Evolutionary conservation across 495 filamentous ascomycete species (phyloP).

Genomic region (Xylaria longipes): DNA sequence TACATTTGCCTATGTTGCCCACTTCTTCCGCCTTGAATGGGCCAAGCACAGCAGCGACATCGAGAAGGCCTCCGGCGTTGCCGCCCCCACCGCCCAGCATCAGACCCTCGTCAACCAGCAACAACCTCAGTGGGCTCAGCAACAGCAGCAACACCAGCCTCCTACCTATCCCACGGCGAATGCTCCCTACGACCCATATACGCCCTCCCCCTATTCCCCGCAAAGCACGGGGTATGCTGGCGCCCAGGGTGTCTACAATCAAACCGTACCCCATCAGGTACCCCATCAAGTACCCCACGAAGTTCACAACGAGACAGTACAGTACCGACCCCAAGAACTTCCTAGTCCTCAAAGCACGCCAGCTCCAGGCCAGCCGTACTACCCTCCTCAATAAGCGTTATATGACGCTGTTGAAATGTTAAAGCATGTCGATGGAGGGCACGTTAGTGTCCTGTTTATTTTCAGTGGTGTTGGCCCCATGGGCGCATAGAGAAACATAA

Average conservation of each 20-base stretch:
- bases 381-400: constrained; percentile 27
- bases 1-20: constrained; percentile 50
- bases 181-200: constrained; percentile 33
- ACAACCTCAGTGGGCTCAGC: constrained; percentile 33
- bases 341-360: constrained; percentile 27
- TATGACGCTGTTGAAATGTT: neutral
- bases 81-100: neutral
- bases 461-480: neutral
- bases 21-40: constrained; percentile 47
- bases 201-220: constrained; percentile 25
- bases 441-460: neutral
- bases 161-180: constrained; percentile 29
- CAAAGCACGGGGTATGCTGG: constrained; percentile 33
- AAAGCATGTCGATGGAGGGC: neutral
- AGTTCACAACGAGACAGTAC: constrained; percentile 8
- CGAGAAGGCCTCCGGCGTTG: constrained; percentile 45
- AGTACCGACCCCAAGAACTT: neutral
- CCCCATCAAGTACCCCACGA: constrained; percentile 2
- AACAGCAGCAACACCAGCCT: constrained; percentile 32
- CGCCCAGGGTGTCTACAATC: constrained; percentile 30
- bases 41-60: constrained; percentile 29
- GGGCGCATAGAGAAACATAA: neutral
- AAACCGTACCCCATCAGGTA: neutral
- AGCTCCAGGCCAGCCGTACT: constrained; percentile 32
- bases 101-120: constrained; percentile 15